Base-by-base conservation (phyloP, 208 protist species). In the Novymonas esmeraldas region DNA sequence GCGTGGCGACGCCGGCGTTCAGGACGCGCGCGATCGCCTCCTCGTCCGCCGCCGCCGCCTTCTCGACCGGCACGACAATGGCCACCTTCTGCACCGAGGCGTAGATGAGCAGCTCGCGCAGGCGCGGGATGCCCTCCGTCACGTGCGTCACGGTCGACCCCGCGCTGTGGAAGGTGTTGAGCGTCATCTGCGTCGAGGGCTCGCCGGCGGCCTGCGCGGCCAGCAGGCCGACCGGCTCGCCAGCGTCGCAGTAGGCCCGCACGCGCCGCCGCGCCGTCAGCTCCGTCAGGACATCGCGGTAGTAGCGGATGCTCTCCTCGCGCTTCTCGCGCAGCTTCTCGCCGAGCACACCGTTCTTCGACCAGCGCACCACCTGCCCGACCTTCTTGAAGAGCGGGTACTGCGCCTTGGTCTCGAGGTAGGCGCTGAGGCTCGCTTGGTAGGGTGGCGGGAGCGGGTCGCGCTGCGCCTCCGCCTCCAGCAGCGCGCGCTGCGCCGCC, bases 131-230 rank as follows among this genome's bases (percentile, higher is more conserved):
- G 84, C 99, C 99, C 42, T 99, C 91, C n/a, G 98, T 99, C 29
- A 99, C 98, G 87, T 99, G 99, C 11, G 95, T 97, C n/a, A 97
- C 98, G 62, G 98, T 99, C 31, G 95, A 93, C 70, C 99, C 99
- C 26, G 99, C 99, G 55, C 99, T 98, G 88, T 99, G 99, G 92
- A 99, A 99, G 42, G 99, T 99, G 90, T 99, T 99, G 10, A 99
- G 92, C 33, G 99, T 99, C 99, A 99, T 99, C 82, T 99, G 99
- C 60, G 99, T 99, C 2, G 98, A 99, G 22, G 99, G 99, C 78
- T 99, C 99, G 46, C 98, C 99, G 34, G 99, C 98, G 2, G 97
- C 97, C 86, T 99, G 98, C 10, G 92, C 98, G 11, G 98, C 98
- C 6, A 99, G 68, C 29, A 99, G 81, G 62, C 98, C 99, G 20